Evolutionary conservation across 495 filamentous ascomycete genomes (phyloP), one percentile per base, ranked within the genome.

Genomic region (Xylaria telfairii): DNA sequence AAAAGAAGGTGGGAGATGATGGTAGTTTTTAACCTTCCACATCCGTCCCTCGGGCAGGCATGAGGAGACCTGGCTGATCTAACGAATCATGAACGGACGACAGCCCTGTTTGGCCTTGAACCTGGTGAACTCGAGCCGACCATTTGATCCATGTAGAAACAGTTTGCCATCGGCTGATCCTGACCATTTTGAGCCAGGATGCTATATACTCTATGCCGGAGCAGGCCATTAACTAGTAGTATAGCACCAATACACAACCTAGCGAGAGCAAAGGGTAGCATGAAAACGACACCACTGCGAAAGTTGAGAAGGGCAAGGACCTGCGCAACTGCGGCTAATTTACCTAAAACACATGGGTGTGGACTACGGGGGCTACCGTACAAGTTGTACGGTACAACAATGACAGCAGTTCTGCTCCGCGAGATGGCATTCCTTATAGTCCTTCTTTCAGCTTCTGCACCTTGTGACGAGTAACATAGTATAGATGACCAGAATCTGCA

Each of bases 51-150:
- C 42, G 21, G 19, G 62, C 1, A 37, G n/a, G n/a, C n/a, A n/a
- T n/a, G n/a, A n/a, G 28, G 26, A 62, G 37, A 59, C 56, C 32
- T 59, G 7, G 56, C 19, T n/a, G 56, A 59, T 65, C 19, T 42
- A 54, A 42, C 28, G 32, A 42, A 42, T 54, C 34, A 54, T 41
- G 26, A 26, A 32, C n/a, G 24, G 61, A 47, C 2, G 61, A 46
- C 46, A 19, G 28, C 47, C 47, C 21, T 66, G 47, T n/a, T 19
- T 66, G 59, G 54, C 28, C 34, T 15, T 19, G n/a, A 41, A 39
- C 46, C 61, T 32, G n/a, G 21, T 32, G 28, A 62, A 41, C 17
- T 12, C 59, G 34, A 42, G 59, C 57, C 57, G 30, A 42, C 59
- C 28, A 46, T 19, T 32, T 64, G 17, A 46, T 34, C 61, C 37